Evolutionary conservation across 73 alveolate species (phyloP).

Genomic region (Halteria grandinella): DNA sequence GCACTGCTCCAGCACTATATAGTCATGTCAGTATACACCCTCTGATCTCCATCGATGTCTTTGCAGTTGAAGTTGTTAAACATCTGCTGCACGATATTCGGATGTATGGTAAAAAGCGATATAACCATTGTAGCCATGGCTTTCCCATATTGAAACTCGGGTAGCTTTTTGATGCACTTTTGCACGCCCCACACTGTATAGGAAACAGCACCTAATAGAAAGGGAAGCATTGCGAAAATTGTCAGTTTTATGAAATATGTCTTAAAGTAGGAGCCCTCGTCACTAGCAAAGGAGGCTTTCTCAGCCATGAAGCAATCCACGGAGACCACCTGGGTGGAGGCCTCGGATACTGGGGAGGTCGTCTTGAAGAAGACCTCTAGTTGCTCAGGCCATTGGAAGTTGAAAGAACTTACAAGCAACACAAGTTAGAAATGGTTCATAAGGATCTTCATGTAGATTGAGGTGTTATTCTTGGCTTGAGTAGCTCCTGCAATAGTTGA

Average conservation of each 20-base stretch:
- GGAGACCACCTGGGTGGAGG: constrained; percentile 52
- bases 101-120: constrained; percentile 63
- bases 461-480: constrained; percentile 44
- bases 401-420: constrained; percentile 51
- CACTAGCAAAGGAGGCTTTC: constrained; percentile 2
- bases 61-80: constrained; percentile 63
- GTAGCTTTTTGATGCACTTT: background rate
- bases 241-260: background rate
- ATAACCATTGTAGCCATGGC: constrained; percentile 59
- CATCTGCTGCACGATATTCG: constrained; percentile 71
- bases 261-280: background rate
- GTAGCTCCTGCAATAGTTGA: constrained; percentile 64
- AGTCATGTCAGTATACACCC: constrained; percentile 46
- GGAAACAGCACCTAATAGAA: background rate
- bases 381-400: constrained; percentile 64
- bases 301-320: constrained; percentile 68
- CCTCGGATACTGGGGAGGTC: constrained; percentile 53
- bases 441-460: constrained; percentile 65
- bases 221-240: constrained; percentile 11
- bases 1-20: constrained; percentile 56
- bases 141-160: constrained; percentile 24
- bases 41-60: constrained; percentile 55
- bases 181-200: background rate
- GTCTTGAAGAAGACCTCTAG: constrained; percentile 29
- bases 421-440: constrained; percentile 69